phyloP scores from a whole-genome alignment of 805 yeast species.

The Candida corydali region DNA sequence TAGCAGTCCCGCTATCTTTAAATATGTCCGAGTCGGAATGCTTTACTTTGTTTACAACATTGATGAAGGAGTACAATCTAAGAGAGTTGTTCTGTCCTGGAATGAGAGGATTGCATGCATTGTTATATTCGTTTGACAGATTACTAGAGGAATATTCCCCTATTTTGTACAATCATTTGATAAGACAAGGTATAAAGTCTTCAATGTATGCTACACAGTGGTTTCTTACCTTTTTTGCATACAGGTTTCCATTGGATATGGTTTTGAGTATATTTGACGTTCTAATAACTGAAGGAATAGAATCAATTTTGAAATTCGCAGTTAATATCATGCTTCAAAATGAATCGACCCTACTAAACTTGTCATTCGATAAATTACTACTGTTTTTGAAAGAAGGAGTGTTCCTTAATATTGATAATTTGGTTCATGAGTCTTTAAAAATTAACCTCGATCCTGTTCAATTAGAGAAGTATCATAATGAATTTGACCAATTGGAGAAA shows the following conservation, averaged over 20 bases:
- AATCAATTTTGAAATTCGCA: conserved; percentile 80
- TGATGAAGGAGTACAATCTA: conserved; percentile 84
- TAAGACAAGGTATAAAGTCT: conserved; percentile 81
- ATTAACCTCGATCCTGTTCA: conserved; percentile 71
- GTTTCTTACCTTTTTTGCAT: conserved; percentile 93
- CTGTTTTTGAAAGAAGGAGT: conserved; percentile 75
- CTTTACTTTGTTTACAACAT: conserved; percentile 70
- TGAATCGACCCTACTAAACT: conserved; percentile 49
- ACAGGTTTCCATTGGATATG: conserved; percentile 86
- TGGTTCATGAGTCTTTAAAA: conserved; percentile 75
- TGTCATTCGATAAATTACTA: conserved; percentile 73
- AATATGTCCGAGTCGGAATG: conserved; percentile 82
- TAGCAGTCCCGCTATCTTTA: conserved; percentile 78
- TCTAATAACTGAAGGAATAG: conserved; percentile 87
- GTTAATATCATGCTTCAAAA: conserved; percentile 74
- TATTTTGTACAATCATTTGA: conserved; percentile 65
- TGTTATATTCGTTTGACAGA: conserved; percentile 87
- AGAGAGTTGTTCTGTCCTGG: conserved; percentile 77
- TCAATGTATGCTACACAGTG: conserved; percentile 98
- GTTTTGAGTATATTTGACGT: conserved; percentile 86
- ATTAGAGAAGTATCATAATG: conserved; percentile 65
- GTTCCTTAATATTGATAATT: conserved; percentile 61
- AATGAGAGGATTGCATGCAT: conserved; percentile 88
- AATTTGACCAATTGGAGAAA: conserved; percentile 69
- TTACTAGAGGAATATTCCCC: conserved; percentile 77